A percentile compares a stretch with the other conserved stretches of the same genome.
Conservation (phyloP, 2,329 filamentous ascomycete genomes). For the Phyllosticta citrichinensis region DNA sequence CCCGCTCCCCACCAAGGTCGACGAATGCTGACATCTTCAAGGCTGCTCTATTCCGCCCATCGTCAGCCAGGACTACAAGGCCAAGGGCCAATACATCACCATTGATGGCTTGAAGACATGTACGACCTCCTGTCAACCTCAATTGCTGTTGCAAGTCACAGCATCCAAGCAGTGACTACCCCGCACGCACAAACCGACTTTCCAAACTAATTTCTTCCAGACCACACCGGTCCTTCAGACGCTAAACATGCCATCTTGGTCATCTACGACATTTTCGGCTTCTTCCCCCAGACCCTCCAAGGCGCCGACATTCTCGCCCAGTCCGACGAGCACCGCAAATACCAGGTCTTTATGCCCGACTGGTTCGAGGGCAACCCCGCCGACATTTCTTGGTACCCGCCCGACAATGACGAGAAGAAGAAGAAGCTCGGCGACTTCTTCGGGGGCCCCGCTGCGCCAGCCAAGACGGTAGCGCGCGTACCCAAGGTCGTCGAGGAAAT, state of each 20-base stretch:
- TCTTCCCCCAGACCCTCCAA: slow-evolving; percentile 53
- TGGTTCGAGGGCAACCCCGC: slow-evolving; percentile 73
- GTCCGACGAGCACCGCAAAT: slow-evolving; percentile 57
- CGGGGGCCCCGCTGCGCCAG: slow-evolving; percentile 45
- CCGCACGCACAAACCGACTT: not conserved
- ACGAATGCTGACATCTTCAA: slow-evolving; percentile 8
- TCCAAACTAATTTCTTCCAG: slow-evolving; percentile 19
- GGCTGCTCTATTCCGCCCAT: slow-evolving; percentile 43
- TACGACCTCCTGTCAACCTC: slow-evolving; percentile 20
- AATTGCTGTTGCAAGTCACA: not conserved
- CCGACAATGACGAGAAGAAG: slow-evolving; percentile 50
- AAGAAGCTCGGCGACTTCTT: slow-evolving; percentile 52
- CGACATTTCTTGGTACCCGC: slow-evolving; percentile 51
- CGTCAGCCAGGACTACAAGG: slow-evolving; percentile 40
- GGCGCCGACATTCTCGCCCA: slow-evolving; percentile 53
- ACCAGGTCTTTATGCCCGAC: slow-evolving; percentile 85
- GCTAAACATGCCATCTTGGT: slow-evolving; percentile 49
- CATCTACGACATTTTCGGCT: slow-evolving; percentile 55
- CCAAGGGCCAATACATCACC: slow-evolving; percentile 49
- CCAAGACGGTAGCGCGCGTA: slow-evolving; percentile 46
- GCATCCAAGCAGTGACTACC: not conserved
- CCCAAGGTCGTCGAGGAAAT: slow-evolving; percentile 46
- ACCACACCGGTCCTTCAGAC: slow-evolving; percentile 46
- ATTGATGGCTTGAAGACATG: slow-evolving; percentile 54
- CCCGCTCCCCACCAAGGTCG: not conserved